These are phyloP conservation scores for Phialophora expanda DNA, from an alignment of 2,329 filamentous ascomycete species.

Conservation along the genomic window DNA sequence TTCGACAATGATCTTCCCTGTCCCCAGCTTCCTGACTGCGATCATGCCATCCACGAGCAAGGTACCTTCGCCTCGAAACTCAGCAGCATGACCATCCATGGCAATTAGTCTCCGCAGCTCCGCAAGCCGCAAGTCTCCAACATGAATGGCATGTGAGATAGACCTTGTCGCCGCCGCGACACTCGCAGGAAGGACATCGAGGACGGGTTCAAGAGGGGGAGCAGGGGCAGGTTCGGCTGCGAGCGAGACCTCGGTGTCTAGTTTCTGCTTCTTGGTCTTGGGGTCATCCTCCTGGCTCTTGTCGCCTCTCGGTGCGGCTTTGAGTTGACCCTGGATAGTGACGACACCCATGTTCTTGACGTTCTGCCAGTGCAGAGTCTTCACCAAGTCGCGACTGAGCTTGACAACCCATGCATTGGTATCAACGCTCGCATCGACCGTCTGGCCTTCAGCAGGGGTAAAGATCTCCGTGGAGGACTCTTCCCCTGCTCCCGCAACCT, in stretches of 20 bases:
- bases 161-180: slow-evolving; percentile 75
- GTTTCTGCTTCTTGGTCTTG: slow-evolving; percentile 57
- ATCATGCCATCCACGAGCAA: slow-evolving; percentile 87
- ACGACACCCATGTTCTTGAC: slow-evolving; percentile 89
- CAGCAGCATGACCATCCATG: slow-evolving; percentile 79
- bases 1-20: slow-evolving; percentile 88
- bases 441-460: slow-evolving; percentile 74
- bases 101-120: slow-evolving; percentile 87
- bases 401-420: slow-evolving; percentile 97
- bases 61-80: slow-evolving; percentile 91
- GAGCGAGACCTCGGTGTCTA: slow-evolving; percentile 52
- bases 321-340: slow-evolving; percentile 79
- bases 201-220: slow-evolving; percentile 51
- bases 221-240: slow-evolving; percentile 19
- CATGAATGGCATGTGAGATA: slow-evolving; percentile 85
- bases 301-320: slow-evolving; percentile 52
- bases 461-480: slow-evolving; percentile 70
- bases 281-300: slow-evolving; percentile 52
- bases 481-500: slow-evolving; percentile 50
- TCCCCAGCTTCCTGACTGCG: slow-evolving; percentile 83
- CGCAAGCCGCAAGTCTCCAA: slow-evolving; percentile 87
- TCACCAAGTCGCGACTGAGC: slow-evolving; percentile 81
- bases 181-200: slow-evolving; percentile 64
- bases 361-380: slow-evolving; percentile 91
- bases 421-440: slow-evolving; percentile 90